Conservation (phyloP, 2,329 filamentous ascomycete species). For the Metarhizium anisopliae region DNA sequence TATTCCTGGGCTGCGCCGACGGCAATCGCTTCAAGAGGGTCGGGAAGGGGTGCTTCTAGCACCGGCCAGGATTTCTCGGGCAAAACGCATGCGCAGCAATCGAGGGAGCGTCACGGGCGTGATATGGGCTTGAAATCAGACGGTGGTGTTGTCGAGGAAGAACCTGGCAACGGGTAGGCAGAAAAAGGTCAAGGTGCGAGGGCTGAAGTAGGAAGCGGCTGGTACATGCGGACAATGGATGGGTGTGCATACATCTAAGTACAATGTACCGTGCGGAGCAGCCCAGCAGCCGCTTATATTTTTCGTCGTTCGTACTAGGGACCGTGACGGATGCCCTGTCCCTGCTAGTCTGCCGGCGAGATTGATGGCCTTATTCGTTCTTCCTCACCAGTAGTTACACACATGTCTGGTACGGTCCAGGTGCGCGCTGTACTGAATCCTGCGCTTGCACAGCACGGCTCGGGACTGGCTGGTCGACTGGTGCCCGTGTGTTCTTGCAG, state of each 20-base stretch:
- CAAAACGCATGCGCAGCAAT: neutral
- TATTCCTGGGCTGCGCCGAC: slow-evolving; percentile 16
- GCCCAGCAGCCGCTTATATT: neutral
- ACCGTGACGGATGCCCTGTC: too few species aligned
- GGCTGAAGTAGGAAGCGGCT: slow-evolving; percentile 1
- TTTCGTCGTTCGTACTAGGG: too few species aligned
- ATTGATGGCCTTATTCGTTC: too few species aligned
- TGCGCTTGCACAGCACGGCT: too few species aligned
- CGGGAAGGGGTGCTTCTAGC: neutral
- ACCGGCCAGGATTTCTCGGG: neutral
- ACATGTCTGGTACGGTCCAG: too few species aligned
- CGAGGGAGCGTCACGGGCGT: neutral
- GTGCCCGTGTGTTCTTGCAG: too few species aligned
- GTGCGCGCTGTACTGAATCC: too few species aligned
- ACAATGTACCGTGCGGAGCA: neutral
- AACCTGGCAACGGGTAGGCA: neutral
- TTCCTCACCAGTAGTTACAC: too few species aligned
- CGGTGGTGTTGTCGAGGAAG: neutral
- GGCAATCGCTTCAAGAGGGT: neutral
- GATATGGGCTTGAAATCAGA: neutral
- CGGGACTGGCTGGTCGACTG: too few species aligned
- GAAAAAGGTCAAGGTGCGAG: neutral
- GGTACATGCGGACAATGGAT: neutral
- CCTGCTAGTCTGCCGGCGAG: too few species aligned
- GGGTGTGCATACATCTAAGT: too few species aligned